Base-by-base conservation (phyloP, 352 stramenopile genomes). In the Pythium oligandrum region DNA sequence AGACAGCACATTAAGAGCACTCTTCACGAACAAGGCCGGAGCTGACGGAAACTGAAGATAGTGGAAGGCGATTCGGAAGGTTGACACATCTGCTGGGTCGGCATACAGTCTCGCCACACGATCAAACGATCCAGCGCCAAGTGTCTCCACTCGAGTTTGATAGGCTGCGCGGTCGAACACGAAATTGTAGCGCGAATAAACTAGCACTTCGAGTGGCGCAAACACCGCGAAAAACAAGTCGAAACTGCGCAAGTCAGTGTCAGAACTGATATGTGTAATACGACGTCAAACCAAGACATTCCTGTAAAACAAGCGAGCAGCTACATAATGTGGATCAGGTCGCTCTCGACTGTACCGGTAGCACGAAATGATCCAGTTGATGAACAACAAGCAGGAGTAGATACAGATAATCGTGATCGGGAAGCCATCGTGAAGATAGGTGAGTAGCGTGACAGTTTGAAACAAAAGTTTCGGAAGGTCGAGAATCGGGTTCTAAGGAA, bases 221-320 rank as follows among this genome's bases (percentile, higher is more conserved):
- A 83, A 82, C 8, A 83, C 75, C 1, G 71, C 75, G 55, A 86
- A 86, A 44, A 86, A 83, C 43, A 86, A 40, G 12, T 86, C 71
- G 34, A 83, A 86, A 10, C 66, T 82, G 51, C 3, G 17, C 26
- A 10, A 34, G 4, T 11, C 10, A 0, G 40, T 51, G 34, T 44
- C 6, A 30, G n/a, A 38, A 3, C 1, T 12, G 10, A 7, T 33
- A 40, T 4, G 12, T 9, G 3, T 37, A 6, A 39, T 3, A 40
- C 40, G 7, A 52, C 34, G 11, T 12, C 33, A 33, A 33, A 5
- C 31, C 12, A 4, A 26, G 30, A 47, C 30, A 12, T 36, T 61
- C 59, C 52, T 57, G 52, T 61, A 60, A 32, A 57, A 59, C 4
- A 65, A n/a, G 3, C 58, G 52, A 3, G 33, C n/a, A 8, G 59